Conservation (phyloP, 2,329 filamentous ascomycete species). For the Fusarium sp. region DNA sequence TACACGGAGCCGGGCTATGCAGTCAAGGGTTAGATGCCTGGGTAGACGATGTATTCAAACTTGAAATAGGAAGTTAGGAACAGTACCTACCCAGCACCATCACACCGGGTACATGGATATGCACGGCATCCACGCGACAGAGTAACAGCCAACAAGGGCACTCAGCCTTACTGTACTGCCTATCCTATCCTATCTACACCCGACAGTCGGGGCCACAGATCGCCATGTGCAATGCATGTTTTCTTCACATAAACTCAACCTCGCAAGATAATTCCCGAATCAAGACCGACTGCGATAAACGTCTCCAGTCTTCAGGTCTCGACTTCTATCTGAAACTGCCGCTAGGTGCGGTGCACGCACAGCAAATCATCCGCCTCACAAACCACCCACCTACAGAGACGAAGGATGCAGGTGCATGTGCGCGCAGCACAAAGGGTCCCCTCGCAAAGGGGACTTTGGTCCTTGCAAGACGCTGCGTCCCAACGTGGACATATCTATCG, state of each 20-base stretch:
- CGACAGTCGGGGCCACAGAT: constrained; percentile 30
- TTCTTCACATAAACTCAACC: constrained; percentile 14
- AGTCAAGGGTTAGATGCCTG: too few species aligned
- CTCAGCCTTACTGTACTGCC: constrained; percentile 23
- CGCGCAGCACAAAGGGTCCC: constrained; percentile 32
- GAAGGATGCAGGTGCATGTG: constrained; percentile 6
- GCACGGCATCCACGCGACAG: background rate
- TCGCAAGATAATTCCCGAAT: constrained; percentile 14
- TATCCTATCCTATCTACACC: constrained; percentile 13
- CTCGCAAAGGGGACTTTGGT: constrained; percentile 31
- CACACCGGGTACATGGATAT: too few species aligned
- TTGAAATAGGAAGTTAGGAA: too few species aligned
- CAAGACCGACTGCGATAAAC: constrained; percentile 8
- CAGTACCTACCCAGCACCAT: too few species aligned
- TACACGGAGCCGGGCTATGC: background rate
- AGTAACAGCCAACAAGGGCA: constrained; percentile 6
- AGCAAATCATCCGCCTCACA: background rate
- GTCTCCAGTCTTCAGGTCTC: constrained; percentile 2
- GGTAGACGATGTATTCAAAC: too few species aligned
- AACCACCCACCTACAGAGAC: background rate
- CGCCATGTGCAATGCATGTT: constrained; percentile 5
- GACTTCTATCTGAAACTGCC: constrained; percentile 29
- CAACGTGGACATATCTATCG: constrained; percentile 40
- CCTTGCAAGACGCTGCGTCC: constrained; percentile 14
- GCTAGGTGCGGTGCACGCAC: constrained; percentile 2